Evolutionary conservation across 2,329 filamentous ascomycete genomes (phyloP), one percentile per base, ranked within the genome.

Genomic region (Ophiocordyceps australis): DNA sequence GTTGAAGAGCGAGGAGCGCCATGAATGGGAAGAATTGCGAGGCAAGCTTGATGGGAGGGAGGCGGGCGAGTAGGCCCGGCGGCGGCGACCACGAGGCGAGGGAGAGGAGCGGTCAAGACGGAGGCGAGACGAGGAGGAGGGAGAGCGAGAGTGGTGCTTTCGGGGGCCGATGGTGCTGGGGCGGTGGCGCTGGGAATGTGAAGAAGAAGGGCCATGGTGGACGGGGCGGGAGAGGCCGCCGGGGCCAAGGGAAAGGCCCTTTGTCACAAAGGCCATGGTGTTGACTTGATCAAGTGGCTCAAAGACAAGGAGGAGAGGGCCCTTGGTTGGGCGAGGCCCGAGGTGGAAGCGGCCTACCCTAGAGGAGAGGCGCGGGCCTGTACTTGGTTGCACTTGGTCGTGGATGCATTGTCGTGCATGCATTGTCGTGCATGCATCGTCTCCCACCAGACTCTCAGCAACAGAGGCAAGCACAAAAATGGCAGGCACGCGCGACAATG

Each of bases 401-500:
- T n/a, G n/a, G n/a, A n/a, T n/a, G n/a, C n/a, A n/a, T n/a, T n/a
- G n/a, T n/a, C n/a, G n/a, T n/a, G n/a, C n/a, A n/a, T n/a, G n/a
- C n/a, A n/a, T n/a, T n/a, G n/a, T n/a, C n/a, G n/a, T n/a, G n/a
- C n/a, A n/a, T n/a, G n/a, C n/a, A n/a, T n/a, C n/a, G n/a, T n/a
- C n/a, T n/a, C n/a, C n/a, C n/a, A n/a, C n/a, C n/a, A n/a, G n/a
- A n/a, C n/a, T n/a, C n/a, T n/a, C 17, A 10, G 17, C 17, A 10
- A 10, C 7, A 19, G 7, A 19, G 17, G 17, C 17, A 10, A 28
- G 13, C 8, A 19, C 15, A 29, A 33, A 16, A 27, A 30, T 5
- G 38, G 9, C 9, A 59, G 62, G 3, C 78, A 81, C 6, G 80
- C n/a, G n/a, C n/a, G n/a, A n/a, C n/a, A n/a, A n/a, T n/a, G n/a